Evolutionary conservation across 805 yeast genomes (phyloP).

Genomic region (Wickerhamiella bombiphila): DNA sequence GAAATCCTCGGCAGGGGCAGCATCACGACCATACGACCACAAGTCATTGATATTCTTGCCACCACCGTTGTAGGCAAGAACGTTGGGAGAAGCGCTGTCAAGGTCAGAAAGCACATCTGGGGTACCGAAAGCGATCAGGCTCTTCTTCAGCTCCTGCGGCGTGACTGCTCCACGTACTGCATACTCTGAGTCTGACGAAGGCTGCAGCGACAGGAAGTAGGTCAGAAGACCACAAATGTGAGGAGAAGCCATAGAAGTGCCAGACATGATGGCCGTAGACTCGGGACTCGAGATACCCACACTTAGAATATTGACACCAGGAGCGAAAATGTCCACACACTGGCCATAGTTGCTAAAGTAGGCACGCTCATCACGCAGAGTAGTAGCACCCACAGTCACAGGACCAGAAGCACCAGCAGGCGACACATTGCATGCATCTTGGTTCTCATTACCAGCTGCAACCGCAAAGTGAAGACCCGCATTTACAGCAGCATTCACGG

Average conservation of each 20-base stretch:
- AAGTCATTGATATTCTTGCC: slow-evolving; percentile 38
- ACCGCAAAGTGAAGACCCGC: slow-evolving; percentile 88
- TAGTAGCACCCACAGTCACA: slow-evolving; percentile 90
- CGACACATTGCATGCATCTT: slow-evolving; percentile 82
- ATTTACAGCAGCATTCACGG: slow-evolving; percentile 77
- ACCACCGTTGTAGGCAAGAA: slow-evolving; percentile 47
- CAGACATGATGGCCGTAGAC: slow-evolving; percentile 35
- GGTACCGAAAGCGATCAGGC: slow-evolving; percentile 38
- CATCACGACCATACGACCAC: slow-evolving; percentile 24
- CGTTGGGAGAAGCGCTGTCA: slow-evolving; percentile 38
- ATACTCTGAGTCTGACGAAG: slow-evolving; percentile 39
- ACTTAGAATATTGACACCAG: slow-evolving; percentile 80
- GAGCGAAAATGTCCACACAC: slow-evolving; percentile 94
- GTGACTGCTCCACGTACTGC: slow-evolving; percentile 32
- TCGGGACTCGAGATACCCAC: slow-evolving; percentile 21
- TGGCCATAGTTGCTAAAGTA: slow-evolving; percentile 89
- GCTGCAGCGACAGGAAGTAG: slow-evolving; percentile 77
- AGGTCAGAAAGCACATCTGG: slow-evolving; percentile 33
- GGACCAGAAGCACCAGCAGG: slow-evolving; percentile 57
- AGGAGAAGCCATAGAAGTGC: slow-evolving; percentile 98
- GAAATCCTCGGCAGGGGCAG: neutral
- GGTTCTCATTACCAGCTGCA: slow-evolving; percentile 92
- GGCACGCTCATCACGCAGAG: slow-evolving; percentile 79
- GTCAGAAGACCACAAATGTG: slow-evolving; percentile 86
- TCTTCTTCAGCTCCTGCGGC: slow-evolving; percentile 40